Percentiles rank a stretch among this genome's conserved stretches.
These are phyloP conservation scores for Aureobasidium sp. DNA, from an alignment of 2,329 filamentous ascomycete genomes.

Conservation along the genomic window DNA sequence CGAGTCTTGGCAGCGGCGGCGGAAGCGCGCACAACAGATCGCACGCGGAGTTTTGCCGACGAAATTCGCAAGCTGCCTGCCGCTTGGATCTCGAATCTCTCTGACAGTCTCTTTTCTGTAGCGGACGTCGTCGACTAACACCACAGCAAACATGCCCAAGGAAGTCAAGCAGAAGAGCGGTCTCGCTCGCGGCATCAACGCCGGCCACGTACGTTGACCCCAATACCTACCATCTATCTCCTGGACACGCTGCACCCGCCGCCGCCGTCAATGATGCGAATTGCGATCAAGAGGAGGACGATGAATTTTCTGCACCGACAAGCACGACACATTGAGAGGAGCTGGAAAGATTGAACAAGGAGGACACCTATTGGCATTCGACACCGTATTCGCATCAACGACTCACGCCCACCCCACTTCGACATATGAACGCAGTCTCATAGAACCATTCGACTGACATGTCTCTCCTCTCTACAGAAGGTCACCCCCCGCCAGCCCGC, in stretches of 20 bases:
- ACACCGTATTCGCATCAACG: neutral
- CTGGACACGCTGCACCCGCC: slow-evolving; percentile 11
- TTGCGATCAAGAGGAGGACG: slow-evolving; percentile 28
- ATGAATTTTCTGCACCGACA: neutral
- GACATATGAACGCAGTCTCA: neutral
- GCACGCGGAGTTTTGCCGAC: slow-evolving; percentile 16
- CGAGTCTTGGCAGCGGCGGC: slow-evolving; percentile 18
- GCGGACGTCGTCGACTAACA: slow-evolving; percentile 17
- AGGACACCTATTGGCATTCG: neutral
- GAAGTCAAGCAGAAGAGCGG: slow-evolving; percentile 49
- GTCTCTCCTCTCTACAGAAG: slow-evolving; percentile 31
- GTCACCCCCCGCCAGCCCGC: slow-evolving; percentile 46
- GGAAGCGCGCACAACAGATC: neutral
- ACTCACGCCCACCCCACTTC: neutral
- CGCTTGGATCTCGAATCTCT: neutral
- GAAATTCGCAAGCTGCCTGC: slow-evolving; percentile 2
- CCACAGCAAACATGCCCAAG: slow-evolving; percentile 40
- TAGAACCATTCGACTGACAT: slow-evolving; percentile 17
- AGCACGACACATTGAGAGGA: neutral
- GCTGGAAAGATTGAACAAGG: neutral
- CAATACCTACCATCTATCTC: slow-evolving; percentile 15
- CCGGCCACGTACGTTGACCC: slow-evolving; percentile 55
- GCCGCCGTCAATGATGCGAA: slow-evolving; percentile 22
- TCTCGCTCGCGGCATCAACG: slow-evolving; percentile 56
- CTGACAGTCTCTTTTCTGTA: neutral